A percentile compares a stretch with the other conserved stretches of the same genome.
Conservation (phyloP, 2,329 filamentous ascomycete genomes). For the Ceratocystiopsis sp. region DNA sequence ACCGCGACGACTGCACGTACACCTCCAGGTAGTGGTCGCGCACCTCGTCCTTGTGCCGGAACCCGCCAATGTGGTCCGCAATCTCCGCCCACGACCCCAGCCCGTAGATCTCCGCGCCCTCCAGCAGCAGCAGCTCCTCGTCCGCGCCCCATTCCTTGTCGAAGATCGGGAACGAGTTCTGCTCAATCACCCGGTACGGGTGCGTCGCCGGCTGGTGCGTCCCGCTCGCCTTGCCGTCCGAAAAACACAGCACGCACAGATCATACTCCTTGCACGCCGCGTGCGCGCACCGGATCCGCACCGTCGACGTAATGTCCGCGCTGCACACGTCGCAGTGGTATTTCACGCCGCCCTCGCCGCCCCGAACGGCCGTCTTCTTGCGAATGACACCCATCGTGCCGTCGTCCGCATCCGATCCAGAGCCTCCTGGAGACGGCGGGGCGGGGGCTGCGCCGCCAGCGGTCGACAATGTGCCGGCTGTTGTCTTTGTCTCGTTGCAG, state of each 20-base stretch:
- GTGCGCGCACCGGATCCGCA: conserved; percentile 85
- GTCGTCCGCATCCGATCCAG: conserved; percentile 9
- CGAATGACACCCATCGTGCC: conserved; percentile 73
- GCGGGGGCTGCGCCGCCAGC: conserved; percentile 6
- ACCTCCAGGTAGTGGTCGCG: conserved; percentile 83
- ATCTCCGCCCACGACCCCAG: conserved; percentile 96
- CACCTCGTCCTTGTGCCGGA: conserved; percentile 86
- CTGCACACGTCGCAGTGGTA: conserved; percentile 97
- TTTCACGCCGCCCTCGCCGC: conserved; percentile 77
- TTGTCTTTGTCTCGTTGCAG: too few species aligned
- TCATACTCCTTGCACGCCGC: conserved; percentile 81
- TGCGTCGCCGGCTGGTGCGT: conserved; percentile 78
- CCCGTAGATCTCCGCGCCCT: conserved; percentile 91
- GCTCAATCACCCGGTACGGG: conserved; percentile 85
- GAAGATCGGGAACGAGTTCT: conserved; percentile 96
- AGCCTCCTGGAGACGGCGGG: conserved; percentile 2
- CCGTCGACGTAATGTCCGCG: conserved; percentile 90
- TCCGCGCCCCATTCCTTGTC: conserved; percentile 92
- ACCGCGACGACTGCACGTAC: conserved; percentile 67
- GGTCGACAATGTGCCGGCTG: too few species aligned
- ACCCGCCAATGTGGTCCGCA: conserved; percentile 93
- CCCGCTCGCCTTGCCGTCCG: conserved; percentile 61
- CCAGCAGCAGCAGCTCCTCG: conserved; percentile 81
- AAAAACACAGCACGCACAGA: conserved; percentile 89
- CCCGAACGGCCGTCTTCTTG: conserved; percentile 78